Evolutionary conservation across 75 land plant species (phyloP), one percentile per base, ranked within the genome.

Genomic region (Pinus taeda): DNA sequence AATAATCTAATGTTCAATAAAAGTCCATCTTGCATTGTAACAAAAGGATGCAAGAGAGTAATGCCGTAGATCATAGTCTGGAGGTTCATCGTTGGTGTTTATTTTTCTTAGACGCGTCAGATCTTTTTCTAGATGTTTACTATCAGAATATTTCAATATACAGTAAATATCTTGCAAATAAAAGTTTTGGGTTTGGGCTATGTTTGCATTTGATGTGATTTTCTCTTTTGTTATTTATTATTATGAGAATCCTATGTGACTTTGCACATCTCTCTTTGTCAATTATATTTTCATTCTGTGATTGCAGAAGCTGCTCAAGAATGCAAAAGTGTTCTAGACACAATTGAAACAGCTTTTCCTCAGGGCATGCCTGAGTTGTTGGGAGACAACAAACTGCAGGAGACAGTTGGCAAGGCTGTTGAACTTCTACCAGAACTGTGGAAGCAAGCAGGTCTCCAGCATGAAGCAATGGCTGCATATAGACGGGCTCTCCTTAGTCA

Each of bases 221-320:
- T 69, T 13, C 4, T 42, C 55, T 42, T 42, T 69, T 18, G 9
- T 67, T 42, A 42, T 42, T 69, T 9, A 45, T 24, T 42, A 9
- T 69, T 65, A 33, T 14, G 55, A 49, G 55, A 0, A 49, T 49
- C 12, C 55, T 49, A 11, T 69, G 53, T 42, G 53, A 9, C 12
- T 4, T 8, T 42, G 45, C 13, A n/a, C 42, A 69, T 69, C 9
- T 69, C 42, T 69, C 20, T 69, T 69, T 69, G 3, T 22, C 71
- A 69, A 20, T 42, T 20, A 2, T 45, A 22, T 71, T 67, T 76
- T 73, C 24, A 49, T 76, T 77, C 45, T 42, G 59, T 72, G 59
- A 49, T 80, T 83, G 77, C 90, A 96, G 98, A 92, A 70, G 94
- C 98, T 81, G 94, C 94, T 76, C 77, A 84, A 57, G 95, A 96